Percentiles rank a stretch among this genome's conserved stretches.
Evolutionary conservation across 75 land plant species (phyloP).

Genomic region (Pinus albicaulis): DNA sequence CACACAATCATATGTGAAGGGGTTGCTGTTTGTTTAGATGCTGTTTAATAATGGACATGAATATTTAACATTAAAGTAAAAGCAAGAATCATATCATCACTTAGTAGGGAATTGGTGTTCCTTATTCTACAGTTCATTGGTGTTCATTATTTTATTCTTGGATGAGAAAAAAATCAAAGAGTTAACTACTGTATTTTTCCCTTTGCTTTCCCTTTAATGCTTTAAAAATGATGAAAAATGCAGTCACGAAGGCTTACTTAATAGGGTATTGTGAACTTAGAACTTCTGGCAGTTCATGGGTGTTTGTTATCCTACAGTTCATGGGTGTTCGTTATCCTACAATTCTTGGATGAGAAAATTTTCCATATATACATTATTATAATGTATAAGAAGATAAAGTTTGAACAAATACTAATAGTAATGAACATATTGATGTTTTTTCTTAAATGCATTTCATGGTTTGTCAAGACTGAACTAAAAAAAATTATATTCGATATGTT

Average conservation of each 20-base stretch:
- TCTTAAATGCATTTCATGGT: background rate
- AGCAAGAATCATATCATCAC: conserved; percentile 52
- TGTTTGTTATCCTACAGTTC: too few relatives aligned
- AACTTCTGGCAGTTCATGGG: too few relatives aligned
- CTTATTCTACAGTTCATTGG: too few relatives aligned
- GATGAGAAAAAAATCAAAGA: conserved; percentile 83
- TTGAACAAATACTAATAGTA: conserved; percentile 33
- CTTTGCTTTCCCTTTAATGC: background rate
- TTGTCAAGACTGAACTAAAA: conserved; percentile 16
- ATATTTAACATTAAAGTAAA: background rate
- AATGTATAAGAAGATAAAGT: too few relatives aligned
- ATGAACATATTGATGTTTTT: background rate
- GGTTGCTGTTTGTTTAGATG: too few relatives aligned
- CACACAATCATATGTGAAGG: background rate
- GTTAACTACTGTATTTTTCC: background rate
- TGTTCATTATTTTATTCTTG: too few relatives aligned
- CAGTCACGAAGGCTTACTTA: conserved; percentile 8
- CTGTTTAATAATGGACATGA: background rate
- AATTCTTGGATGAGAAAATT: too few relatives aligned
- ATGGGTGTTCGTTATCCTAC: too few relatives aligned
- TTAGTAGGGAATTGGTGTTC: conserved; percentile 72
- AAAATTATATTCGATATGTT: conserved; percentile 49
- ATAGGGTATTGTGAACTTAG: too few relatives aligned
- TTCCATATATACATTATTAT: too few relatives aligned
- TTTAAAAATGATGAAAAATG: background rate